Evolutionary conservation across 169 alveolate species (phyloP).

Genomic region (Eimeria praecox): DNA sequence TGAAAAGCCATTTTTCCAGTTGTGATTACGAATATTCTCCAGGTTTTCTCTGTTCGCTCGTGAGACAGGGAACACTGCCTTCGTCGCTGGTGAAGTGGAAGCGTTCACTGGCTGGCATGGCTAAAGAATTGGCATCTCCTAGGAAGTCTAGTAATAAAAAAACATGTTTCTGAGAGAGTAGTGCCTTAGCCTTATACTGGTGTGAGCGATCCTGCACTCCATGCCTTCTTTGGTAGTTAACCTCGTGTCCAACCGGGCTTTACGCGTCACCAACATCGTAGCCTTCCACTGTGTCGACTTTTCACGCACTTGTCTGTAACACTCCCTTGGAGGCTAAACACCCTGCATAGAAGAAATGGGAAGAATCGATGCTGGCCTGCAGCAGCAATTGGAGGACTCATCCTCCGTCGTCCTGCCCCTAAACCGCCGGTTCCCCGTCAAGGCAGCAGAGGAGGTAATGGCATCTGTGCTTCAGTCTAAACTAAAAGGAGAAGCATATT

Average conservation of each 20-base stretch:
- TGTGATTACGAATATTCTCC: neutral
- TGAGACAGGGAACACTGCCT: neutral
- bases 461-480: slow-evolving; percentile 23
- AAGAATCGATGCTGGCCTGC: neutral
- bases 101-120: neutral
- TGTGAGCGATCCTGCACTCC: neutral
- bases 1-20: neutral
- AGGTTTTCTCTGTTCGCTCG: neutral
- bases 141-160: neutral
- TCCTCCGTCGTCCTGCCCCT: slow-evolving; percentile 54
- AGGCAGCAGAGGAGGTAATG: slow-evolving; percentile 68
- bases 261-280: neutral
- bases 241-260: neutral
- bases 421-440: slow-evolving; percentile 42
- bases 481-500: slow-evolving; percentile 50
- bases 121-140: neutral
- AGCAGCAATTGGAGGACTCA: slow-evolving; percentile 37
- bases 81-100: neutral
- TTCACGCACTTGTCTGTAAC: neutral
- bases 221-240: neutral
- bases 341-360: neutral
- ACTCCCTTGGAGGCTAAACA: neutral
- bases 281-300: neutral
- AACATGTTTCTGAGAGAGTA: neutral
- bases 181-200: neutral